Conservation (phyloP, 108 stramenopile genomes). For the Cylindrotheca fusiformis region DNA sequence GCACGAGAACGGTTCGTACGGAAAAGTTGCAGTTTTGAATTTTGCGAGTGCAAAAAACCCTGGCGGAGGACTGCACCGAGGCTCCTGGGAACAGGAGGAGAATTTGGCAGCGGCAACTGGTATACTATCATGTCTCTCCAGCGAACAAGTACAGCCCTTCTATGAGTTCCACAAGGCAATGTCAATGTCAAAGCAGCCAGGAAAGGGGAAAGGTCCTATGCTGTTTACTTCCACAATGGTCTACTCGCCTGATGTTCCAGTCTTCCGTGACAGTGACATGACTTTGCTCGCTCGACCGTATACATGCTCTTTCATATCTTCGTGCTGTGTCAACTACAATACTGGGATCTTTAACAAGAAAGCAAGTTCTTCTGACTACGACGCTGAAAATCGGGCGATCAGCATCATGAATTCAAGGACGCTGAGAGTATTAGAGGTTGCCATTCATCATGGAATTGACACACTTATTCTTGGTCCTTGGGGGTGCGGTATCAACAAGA, state of each 20-base stretch:
- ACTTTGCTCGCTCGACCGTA: neutral
- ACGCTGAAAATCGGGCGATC: neutral
- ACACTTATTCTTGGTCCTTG: slow-evolving; percentile 57
- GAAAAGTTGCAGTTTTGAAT: slow-evolving; percentile 11
- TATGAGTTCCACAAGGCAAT: slow-evolving; percentile 9
- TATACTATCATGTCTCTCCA: slow-evolving; percentile 10
- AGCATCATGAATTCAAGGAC: slow-evolving; percentile 4
- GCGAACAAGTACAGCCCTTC: slow-evolving; percentile 5
- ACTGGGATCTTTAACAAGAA: slow-evolving; percentile 11
- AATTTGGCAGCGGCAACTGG: slow-evolving; percentile 13
- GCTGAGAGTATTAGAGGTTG: slow-evolving; percentile 10
- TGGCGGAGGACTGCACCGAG: slow-evolving; percentile 13
- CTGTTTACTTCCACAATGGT: slow-evolving; percentile 18
- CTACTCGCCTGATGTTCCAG: slow-evolving; percentile 17
- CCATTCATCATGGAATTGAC: neutral
- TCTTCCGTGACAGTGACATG: slow-evolving; percentile 12
- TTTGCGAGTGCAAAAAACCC: slow-evolving; percentile 20
- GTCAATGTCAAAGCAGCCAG: slow-evolving; percentile 2
- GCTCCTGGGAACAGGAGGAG: slow-evolving; percentile 22
- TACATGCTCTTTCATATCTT: slow-evolving; percentile 6
- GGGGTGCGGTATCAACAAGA: slow-evolving; percentile 60
- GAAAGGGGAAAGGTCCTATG: slow-evolving; percentile 1
- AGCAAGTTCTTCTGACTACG: neutral
- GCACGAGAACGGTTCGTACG: slow-evolving; percentile 7
- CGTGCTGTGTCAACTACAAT: slow-evolving; percentile 15